Base-by-base conservation (phyloP, 2,329 filamentous ascomycete genomes). In the Hymenoscyphus albidus region DNA sequence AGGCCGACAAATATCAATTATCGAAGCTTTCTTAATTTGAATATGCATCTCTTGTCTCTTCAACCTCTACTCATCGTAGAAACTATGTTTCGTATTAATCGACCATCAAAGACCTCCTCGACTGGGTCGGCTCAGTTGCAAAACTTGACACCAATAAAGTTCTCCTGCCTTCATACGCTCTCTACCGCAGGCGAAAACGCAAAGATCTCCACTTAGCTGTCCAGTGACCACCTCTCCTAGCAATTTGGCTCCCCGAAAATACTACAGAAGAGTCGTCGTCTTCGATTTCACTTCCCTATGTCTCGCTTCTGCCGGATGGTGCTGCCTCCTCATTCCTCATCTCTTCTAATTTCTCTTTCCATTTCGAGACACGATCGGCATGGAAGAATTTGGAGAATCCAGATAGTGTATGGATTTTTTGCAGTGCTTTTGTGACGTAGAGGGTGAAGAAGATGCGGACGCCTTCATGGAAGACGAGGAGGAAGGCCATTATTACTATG, bases 391-490 rank as follows among this genome's bases (percentile, higher is more conserved):
- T n/a, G n/a, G 44, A 48, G 44, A 22, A 48, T n/a, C 44, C 44
- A n/a, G 44, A 48, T 9, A 48, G n/a, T 7, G 4, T 48, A 18
- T 48, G 16, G 9, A 18, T 18, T 6, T 48, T n/a, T 22, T 22
- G 16, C 4, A 48, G 44, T 18, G 44, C n/a, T 10, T 22, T 48
- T 48, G n/a, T 48, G 7, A 48, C 5, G 18, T 48, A 48, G 16
- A 48, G 44, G 44, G 57, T 59, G 9, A 42, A 44, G 18, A 59
- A 59, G n/a, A 40, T 39, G n/a, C 38, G 57, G 38, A 59, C 38
- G n/a, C 57, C 57, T 27, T 40, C 38, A 9, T 40, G 38, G 57
- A 59, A 40, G 32, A 38, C 55, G 55, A 58, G 55, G 55, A 58
- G 55, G 14, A 58, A 35, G 2, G 55, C 55, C 31, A 58, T 18